A percentile compares a stretch with the other conserved stretches of the same genome.
phyloP scores from a whole-genome alignment of 176 grass and related monocot species.

The Tillandsia leiboldiana region DNA sequence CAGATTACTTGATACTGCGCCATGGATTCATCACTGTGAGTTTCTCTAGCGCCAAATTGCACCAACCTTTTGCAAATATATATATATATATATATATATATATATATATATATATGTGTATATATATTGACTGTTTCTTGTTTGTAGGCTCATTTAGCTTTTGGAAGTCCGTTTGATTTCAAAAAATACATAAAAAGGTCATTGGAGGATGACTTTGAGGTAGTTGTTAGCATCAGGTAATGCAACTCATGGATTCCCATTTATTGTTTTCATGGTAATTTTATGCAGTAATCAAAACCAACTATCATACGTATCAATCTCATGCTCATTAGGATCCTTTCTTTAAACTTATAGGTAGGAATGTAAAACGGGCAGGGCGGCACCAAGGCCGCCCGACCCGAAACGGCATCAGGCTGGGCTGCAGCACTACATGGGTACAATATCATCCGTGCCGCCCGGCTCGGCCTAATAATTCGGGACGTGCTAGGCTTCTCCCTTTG shows the following conservation, averaged over 20 bases:
- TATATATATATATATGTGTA: no score
- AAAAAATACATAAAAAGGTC: slow-evolving; percentile 87
- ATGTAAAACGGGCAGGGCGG: no score
- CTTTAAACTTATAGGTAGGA: no score
- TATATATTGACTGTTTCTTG: not conserved
- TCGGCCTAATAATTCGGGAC: no score
- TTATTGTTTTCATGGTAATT: not conserved
- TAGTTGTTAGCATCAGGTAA: slow-evolving; percentile 82
- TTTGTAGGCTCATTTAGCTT: slow-evolving; percentile 53
- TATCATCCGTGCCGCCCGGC: no score
- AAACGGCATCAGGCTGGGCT: no score
- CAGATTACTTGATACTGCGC: slow-evolving; percentile 78
- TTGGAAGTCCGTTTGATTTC: slow-evolving; percentile 61
- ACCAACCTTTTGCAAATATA: not conserved
- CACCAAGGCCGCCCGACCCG: no score
- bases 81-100: not conserved
- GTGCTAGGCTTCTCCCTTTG: no score
- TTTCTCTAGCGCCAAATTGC: not conserved
- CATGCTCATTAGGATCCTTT: no score
- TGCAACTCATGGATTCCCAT: not conserved
- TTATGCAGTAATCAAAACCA: not conserved
- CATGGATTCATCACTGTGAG: slow-evolving; percentile 81
- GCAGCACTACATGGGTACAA: no score
- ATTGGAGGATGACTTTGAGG: slow-evolving; percentile 85
- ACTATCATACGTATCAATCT: no score